Conservation (phyloP, 2,329 filamentous ascomycete genomes). For the Emergomyces orientalis region DNA sequence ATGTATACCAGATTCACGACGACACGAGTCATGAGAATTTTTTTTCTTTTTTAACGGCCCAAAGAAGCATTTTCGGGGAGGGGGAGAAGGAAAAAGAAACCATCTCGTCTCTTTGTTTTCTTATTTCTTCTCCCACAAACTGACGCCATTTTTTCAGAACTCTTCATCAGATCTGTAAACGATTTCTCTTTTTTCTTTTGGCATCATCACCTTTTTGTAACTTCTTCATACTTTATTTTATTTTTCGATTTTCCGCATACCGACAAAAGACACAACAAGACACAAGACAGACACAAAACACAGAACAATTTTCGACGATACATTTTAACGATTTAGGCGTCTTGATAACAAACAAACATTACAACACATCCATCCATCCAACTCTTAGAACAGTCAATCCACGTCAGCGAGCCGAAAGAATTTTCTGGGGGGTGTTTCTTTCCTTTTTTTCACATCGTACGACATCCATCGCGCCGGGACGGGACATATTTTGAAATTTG, state of each 20-base stretch:
- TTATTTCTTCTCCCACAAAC: not conserved
- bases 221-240: not conserved
- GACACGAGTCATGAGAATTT: constrained; percentile 7
- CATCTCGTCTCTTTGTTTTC: not conserved
- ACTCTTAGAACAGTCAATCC: not conserved
- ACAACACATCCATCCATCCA: not conserved
- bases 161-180: not conserved
- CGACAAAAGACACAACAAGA: not conserved
- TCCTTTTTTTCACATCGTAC: not conserved
- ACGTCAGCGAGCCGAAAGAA: not conserved
- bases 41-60: not conserved
- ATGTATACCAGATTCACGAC: constrained; percentile 8
- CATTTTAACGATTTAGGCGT: constrained; percentile 5
- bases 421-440: too few species aligned
- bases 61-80: not conserved
- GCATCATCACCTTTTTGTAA: not conserved
- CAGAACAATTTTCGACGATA: not conserved
- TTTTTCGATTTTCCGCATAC: not conserved
- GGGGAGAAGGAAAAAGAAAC: not conserved
- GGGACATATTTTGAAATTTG: not conserved
- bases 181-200: not conserved
- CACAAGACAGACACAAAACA: not conserved
- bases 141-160: constrained; percentile 1
- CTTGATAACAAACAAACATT: not conserved
- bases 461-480: not conserved